Percentiles rank a stretch among this genome's conserved stretches.
These are phyloP conservation scores for Nicotiana sylvestris DNA, from an alignment of 257 asterid species.

Conservation along the genomic window DNA sequence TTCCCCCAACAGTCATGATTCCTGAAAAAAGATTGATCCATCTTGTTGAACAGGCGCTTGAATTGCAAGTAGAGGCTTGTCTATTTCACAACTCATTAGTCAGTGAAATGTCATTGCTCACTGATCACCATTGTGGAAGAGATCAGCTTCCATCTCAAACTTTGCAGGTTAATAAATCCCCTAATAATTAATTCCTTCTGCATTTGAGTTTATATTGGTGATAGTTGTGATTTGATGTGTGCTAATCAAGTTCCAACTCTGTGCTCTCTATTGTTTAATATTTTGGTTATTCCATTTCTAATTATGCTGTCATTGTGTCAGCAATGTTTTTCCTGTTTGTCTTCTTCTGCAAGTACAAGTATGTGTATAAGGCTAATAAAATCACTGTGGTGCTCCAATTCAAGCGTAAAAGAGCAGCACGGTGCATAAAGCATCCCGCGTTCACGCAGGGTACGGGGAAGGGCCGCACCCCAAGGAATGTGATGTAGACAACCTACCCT, in stretches of 20 bases:
- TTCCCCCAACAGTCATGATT: conserved; percentile 64
- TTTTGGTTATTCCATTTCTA: not conserved
- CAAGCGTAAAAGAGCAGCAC: not conserved
- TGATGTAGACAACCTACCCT: too few species aligned
- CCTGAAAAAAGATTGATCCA: conserved; percentile 74
- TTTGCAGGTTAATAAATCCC: conserved; percentile 46
- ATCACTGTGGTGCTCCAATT: not conserved
- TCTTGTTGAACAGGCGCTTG: conserved; percentile 84
- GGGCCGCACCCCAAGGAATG: too few species aligned
- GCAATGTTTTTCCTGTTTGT: not conserved
- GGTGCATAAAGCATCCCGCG: too few species aligned
- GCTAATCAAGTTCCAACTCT: not conserved
- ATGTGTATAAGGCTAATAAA: not conserved
- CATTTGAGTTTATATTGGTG: not conserved
- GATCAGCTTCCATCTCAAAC: conserved; percentile 72
- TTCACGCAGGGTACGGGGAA: too few species aligned
- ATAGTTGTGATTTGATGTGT: not conserved
- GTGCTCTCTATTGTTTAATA: not conserved
- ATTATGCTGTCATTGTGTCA: not conserved
- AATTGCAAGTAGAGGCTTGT: conserved; percentile 61
- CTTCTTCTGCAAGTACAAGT: conserved; percentile 2
- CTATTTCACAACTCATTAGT: conserved; percentile 60
- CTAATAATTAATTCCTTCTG: not conserved
- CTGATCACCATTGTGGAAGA: conserved; percentile 76
- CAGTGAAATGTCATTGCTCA: conserved; percentile 60